phyloP scores from a whole-genome alignment of 805 yeast species.

The Candida broadrunensis region DNA sequence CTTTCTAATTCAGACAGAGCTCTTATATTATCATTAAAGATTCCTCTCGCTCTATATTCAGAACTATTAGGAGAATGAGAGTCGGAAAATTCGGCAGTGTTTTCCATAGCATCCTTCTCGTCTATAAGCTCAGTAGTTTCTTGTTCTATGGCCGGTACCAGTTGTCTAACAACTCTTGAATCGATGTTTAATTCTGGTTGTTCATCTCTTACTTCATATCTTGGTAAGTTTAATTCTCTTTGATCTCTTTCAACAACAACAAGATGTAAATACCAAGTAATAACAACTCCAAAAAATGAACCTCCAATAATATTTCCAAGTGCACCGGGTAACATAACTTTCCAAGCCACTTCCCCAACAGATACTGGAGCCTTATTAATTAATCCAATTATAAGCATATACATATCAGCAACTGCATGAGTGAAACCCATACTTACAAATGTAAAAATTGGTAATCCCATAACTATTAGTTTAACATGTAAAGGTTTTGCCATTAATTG shows the following conservation, averaged over 20 bases:
- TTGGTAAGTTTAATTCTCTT: conserved; percentile 58
- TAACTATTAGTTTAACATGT: conserved; percentile 67
- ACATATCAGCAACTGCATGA: conserved; percentile 85
- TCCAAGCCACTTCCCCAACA: conserved; percentile 71
- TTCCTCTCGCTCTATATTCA: neutral
- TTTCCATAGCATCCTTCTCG: neutral
- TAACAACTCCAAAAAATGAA: conserved; percentile 53
- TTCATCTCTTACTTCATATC: conserved; percentile 71
- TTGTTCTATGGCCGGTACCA: conserved; percentile 10
- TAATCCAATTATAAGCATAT: conserved; percentile 59
- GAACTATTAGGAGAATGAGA: neutral
- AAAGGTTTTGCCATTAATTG: conserved; percentile 77
- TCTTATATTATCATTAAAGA: neutral
- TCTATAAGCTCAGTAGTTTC: conserved; percentile 4
- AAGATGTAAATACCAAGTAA: conserved; percentile 74
- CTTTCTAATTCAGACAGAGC: conserved; percentile 5
- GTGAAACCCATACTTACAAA: conserved; percentile 78
- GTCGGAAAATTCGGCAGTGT: neutral
- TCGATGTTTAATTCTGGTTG: conserved; percentile 77
- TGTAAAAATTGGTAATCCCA: conserved; percentile 68
- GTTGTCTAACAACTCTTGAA: conserved; percentile 66
- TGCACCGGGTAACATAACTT: conserved; percentile 63
- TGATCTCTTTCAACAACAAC: conserved; percentile 72
- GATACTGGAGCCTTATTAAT: conserved; percentile 63
- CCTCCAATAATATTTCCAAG: conserved; percentile 86